These are phyloP conservation scores for Trichoderma virens DNA, from an alignment of 495 filamentous ascomycete species.

Conservation along the genomic window DNA sequence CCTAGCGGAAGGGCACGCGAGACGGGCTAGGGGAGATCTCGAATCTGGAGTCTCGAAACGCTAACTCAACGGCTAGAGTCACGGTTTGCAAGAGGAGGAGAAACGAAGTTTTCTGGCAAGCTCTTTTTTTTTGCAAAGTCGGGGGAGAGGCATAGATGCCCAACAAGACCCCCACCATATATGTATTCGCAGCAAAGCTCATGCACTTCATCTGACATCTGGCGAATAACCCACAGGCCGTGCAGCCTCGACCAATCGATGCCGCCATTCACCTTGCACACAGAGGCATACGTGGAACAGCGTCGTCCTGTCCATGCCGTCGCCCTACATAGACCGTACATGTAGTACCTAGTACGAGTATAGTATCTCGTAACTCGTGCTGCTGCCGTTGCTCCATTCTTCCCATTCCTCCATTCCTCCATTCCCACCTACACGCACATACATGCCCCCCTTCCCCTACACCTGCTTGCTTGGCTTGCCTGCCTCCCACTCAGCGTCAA, in stretches of 20 bases:
- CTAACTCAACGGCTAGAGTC: not conserved
- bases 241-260: not conserved
- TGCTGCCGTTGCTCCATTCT: not conserved
- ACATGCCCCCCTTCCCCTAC: too few species aligned
- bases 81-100: not conserved
- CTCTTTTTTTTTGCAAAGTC: not conserved
- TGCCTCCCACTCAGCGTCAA: too few species aligned
- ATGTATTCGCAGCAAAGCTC: not conserved
- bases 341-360: too few species aligned
- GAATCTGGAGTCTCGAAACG: not conserved
- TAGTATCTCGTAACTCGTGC: not conserved
- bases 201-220: constrained; percentile 8
- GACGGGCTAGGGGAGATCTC: not conserved
- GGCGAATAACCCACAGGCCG: not conserved
- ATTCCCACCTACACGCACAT: too few species aligned
- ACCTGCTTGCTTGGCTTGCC: too few species aligned
- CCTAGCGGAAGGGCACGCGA: not conserved
- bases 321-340: constrained; percentile 2
- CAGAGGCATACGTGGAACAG: constrained; percentile 4
- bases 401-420: too few species aligned
- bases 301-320: constrained; percentile 8
- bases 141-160: constrained; percentile 3
- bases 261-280: not conserved
- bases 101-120: not conserved
- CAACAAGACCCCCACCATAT: constrained; percentile 1